Evolutionary conservation across 257 asterid species (phyloP), one percentile per base, ranked within the genome.

Genomic region (Dorcoceras hygrometricum): DNA sequence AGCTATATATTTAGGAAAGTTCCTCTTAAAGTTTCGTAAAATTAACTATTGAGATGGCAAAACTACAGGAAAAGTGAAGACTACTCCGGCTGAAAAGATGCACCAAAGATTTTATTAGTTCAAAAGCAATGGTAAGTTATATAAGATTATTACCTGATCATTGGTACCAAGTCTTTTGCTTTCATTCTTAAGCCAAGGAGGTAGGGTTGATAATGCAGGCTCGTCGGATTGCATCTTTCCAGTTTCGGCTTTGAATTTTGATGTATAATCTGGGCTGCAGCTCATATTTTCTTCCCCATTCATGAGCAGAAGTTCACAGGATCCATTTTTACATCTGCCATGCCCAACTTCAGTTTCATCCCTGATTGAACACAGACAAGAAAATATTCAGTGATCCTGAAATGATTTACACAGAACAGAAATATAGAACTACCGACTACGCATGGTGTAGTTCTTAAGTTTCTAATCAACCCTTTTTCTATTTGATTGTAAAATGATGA

Each of bases 151-250:
- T 43, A 86, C 86, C 88, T 86, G 83, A 71, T 85, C 61, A 68
- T 67, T 78, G 75, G 28, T 74, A 69, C 65, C 61, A 27, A 71
- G 76, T 71, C 87, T 73, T 79, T 57, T 73, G 34, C 77, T 75
- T 62, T 88, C 93, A 54, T 83, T 83, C 70, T 76, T 86, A 19
- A 88, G 96, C 97, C 97, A 90, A 59, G 82, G 73, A 59, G 97
- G 97, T 67, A 90, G 65, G 67, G 73, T 78, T 28, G 95, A 78
- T 53, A 81, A 63, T 25, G 84, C 68, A 57, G 80, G 65, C 31
- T 23, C 62, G 16, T 24, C 66, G 8, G 23, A 59, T 63, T 23
- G 74, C 36, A 80, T 29, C 22, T 71, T 55, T 60, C 71, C 65
- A 58, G 79, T 84, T 74, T 81, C 84, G 8, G 59, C 62, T 70